Percentiles rank a stretch among this genome's conserved stretches.
phyloP scores from a whole-genome alignment of 2,329 filamentous ascomycete genomes.

The Alternaria consortialis region DNA sequence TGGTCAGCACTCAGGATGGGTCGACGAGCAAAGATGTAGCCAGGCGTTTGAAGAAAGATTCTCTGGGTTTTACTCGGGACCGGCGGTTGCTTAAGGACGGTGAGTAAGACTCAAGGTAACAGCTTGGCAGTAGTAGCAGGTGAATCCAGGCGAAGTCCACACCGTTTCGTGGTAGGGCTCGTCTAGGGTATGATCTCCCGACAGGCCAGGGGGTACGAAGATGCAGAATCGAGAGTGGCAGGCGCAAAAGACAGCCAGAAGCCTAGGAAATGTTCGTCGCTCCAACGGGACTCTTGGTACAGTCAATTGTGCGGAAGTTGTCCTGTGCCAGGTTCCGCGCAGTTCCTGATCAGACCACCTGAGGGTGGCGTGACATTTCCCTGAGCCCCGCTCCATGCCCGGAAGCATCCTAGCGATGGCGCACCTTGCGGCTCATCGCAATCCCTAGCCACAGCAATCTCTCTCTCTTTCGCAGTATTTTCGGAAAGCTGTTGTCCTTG shows the following conservation, averaged over 20 bases:
- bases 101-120: constrained; percentile 26
- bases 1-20: constrained; percentile 1
- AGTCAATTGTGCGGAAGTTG: constrained; percentile 18
- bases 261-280: constrained; percentile 10
- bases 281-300: constrained; percentile 29
- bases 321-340: constrained; percentile 18
- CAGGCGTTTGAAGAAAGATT: constrained; percentile 10
- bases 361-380: constrained; percentile 46
- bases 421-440: background rate
- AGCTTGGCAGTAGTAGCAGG: constrained; percentile 27
- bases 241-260: constrained; percentile 19
- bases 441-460: background rate
- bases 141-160: constrained; percentile 14
- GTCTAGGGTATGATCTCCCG: constrained; percentile 13
- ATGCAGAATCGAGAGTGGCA: constrained; percentile 25
- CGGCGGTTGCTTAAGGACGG: constrained; percentile 31
- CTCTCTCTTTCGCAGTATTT: constrained; percentile 1
- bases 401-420: constrained; percentile 14
- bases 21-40: constrained; percentile 10
- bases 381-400: constrained; percentile 20
- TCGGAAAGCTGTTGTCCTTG: background rate
- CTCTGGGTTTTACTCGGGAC: constrained; percentile 1
- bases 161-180: constrained; percentile 5
- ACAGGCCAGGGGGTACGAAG: constrained; percentile 12
- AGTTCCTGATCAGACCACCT: constrained; percentile 43